Evolutionary conservation across 345 rosid species (phyloP).

Genomic region (Eucalyptus victrix): DNA sequence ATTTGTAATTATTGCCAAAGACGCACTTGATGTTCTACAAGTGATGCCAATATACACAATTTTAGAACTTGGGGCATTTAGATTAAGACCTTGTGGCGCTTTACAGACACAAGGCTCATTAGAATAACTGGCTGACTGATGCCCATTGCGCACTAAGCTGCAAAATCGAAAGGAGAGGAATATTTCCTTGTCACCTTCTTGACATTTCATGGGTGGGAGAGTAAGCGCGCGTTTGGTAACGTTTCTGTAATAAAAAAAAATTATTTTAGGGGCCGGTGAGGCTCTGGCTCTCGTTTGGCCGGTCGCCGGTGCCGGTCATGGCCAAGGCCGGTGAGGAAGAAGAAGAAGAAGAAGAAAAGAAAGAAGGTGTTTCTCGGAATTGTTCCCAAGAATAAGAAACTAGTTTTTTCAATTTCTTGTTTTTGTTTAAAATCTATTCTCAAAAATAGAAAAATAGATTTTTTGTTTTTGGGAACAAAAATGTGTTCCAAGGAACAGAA

Average conservation of each 20-base stretch:
- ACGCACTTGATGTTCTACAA: background rate
- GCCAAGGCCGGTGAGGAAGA: too few species aligned
- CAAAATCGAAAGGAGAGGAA: background rate
- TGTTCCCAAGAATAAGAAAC: fast-evolving
- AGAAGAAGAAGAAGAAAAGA: too few species aligned
- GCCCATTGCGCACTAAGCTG: background rate
- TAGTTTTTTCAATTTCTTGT: fast-evolving
- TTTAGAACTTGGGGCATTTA: background rate
- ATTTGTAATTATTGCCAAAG: background rate
- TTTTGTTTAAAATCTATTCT: fast-evolving
- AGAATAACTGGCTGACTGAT: background rate
- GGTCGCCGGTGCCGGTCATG: fast-evolving
- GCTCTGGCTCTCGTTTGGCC: too few species aligned
- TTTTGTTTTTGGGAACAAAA: fast-evolving
- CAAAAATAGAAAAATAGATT: fast-evolving
- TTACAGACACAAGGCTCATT: background rate
- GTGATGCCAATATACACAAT: background rate
- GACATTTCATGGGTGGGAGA: background rate
- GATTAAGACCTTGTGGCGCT: background rate
- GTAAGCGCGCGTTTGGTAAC: fast-evolving
- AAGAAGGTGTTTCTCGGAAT: too few species aligned
- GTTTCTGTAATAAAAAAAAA: too few species aligned
- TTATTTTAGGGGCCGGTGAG: too few species aligned
- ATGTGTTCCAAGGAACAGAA: too few species aligned
- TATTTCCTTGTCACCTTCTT: background rate